A percentile compares a stretch with the other conserved stretches of the same genome.
These are phyloP conservation scores for Dipteronia sinensis DNA, from an alignment of 345 rosid genomes.

Conservation along the genomic window DNA sequence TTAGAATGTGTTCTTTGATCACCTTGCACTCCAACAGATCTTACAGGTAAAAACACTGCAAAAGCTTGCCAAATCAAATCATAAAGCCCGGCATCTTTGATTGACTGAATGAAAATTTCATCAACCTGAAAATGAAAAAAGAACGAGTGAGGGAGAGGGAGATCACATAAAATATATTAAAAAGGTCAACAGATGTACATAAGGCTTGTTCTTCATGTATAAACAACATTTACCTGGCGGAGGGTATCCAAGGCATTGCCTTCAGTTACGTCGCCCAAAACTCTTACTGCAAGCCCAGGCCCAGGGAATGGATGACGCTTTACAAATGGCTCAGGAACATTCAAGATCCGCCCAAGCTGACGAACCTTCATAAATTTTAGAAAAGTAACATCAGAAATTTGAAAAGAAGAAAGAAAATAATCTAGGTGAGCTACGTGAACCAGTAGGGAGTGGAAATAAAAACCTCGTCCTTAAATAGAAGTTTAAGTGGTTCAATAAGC, in stretches of 20 bases:
- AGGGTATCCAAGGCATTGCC: conserved; percentile 88
- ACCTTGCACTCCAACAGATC: conserved; percentile 98
- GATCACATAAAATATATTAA: not conserved
- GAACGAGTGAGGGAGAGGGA: not conserved
- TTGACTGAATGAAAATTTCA: conserved; percentile 95
- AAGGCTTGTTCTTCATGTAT: not conserved
- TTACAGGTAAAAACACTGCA: conserved; percentile 92
- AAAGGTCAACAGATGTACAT: not conserved
- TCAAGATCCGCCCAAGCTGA: conserved; percentile 79
- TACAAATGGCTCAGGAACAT: conserved; percentile 79
- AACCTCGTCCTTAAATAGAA: conserved; percentile 97
- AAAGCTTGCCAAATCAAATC: conserved; percentile 99
- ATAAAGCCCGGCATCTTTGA: conserved; percentile 93
- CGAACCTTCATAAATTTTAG: conserved; percentile 63
- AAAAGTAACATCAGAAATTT: conserved; percentile 8
- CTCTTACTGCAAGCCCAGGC: conserved; percentile 97
- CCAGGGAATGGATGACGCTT: conserved; percentile 99
- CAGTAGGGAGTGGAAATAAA: conserved; percentile 7
- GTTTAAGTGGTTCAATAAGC: conserved; percentile 96
- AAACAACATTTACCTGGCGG: conserved; percentile 60
- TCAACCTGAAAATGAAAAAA: conserved; percentile 58
- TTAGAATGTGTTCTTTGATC: conserved; percentile 99
- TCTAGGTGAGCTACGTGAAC: not conserved
- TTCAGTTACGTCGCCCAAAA: conserved; percentile 91
- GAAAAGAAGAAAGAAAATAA: not conserved